A percentile compares a stretch with the other conserved stretches of the same genome.
Conservation (phyloP, 768 basidiomycete genomes). For the Lentinus tigrinus region DNA sequence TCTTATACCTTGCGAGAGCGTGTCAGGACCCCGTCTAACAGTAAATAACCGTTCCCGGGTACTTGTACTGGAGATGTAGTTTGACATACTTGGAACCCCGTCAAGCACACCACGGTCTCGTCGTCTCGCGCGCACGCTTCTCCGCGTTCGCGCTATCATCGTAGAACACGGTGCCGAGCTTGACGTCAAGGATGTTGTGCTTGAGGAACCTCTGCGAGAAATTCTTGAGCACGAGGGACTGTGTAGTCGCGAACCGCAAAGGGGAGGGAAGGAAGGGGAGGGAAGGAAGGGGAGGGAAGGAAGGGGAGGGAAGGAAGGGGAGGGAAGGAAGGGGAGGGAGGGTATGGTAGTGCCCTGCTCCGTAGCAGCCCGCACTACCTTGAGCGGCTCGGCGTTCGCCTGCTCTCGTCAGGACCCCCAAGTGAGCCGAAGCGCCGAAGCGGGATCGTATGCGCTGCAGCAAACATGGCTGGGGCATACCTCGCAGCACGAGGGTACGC, state of each 20-base stretch:
- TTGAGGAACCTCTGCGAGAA: constrained; percentile 67
- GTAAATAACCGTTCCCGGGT: too few species aligned
- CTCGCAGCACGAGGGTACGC: too few species aligned
- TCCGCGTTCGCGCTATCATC: constrained; percentile 64
- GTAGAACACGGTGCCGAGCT: constrained; percentile 87
- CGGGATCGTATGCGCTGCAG: too few species aligned
- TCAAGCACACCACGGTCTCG: constrained; percentile 73
- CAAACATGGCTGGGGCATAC: too few species aligned
- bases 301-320: too few species aligned
- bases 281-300: constrained; percentile 8
- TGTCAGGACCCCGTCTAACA: neutral
- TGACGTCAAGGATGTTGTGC: constrained; percentile 89
- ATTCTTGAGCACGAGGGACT: constrained; percentile 87
- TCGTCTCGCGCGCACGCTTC: constrained; percentile 78
- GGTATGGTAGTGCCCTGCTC: constrained; percentile 53
- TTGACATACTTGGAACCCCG: constrained; percentile 85
- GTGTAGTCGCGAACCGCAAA: constrained; percentile 20
- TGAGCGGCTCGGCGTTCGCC: constrained; percentile 12
- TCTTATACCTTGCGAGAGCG: constrained; percentile 63
- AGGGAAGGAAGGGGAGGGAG: too few species aligned
- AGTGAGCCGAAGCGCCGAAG: too few species aligned
- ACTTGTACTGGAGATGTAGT: too few species aligned
- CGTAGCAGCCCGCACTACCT: constrained; percentile 18
- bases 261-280: neutral
- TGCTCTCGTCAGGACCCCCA: too few species aligned